Evolutionary conservation across 371 early-diverging fungal genomes (phyloP).

Genomic region (Choanephora cucurbitarum): DNA sequence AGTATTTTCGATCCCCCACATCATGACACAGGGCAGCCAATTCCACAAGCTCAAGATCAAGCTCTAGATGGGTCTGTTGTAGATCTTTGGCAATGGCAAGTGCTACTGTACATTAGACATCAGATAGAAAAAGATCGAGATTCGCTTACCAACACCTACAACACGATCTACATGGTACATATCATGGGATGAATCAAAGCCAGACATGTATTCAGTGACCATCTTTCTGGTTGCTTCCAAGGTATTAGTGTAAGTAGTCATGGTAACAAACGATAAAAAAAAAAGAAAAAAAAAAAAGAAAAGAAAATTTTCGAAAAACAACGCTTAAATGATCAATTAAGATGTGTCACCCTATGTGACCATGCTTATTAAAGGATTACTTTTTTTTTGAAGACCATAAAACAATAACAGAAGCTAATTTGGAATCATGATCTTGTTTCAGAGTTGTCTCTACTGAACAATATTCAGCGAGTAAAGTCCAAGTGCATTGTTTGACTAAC

Average conservation of each 20-base stretch:
- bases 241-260: constrained; percentile 17
- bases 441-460: too few relatives aligned
- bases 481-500: too few relatives aligned
- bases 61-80: too few relatives aligned
- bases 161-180: constrained; percentile 79
- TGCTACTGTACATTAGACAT: constrained; percentile 22
- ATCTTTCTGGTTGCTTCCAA: constrained; percentile 47
- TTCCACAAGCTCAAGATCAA: constrained; percentile 63
- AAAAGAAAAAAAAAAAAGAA: neutral
- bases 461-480: too few relatives aligned
- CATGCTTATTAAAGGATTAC: too few relatives aligned
- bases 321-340: too few relatives aligned
- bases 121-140: neutral
- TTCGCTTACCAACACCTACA: constrained; percentile 52
- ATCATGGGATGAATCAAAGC: constrained; percentile 79
- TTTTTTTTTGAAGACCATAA: too few relatives aligned
- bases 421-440: too few relatives aligned
- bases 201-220: constrained; percentile 67
- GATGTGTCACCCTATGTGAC: too few relatives aligned
- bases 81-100: constrained; percentile 43
- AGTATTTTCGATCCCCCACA: constrained; percentile 74
- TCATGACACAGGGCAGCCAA: constrained; percentile 80
- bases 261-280: neutral
- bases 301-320: constrained; percentile 1
- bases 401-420: too few relatives aligned